phyloP scores from a whole-genome alignment of 768 basidiomycete genomes.

The Suillus sp. region DNA sequence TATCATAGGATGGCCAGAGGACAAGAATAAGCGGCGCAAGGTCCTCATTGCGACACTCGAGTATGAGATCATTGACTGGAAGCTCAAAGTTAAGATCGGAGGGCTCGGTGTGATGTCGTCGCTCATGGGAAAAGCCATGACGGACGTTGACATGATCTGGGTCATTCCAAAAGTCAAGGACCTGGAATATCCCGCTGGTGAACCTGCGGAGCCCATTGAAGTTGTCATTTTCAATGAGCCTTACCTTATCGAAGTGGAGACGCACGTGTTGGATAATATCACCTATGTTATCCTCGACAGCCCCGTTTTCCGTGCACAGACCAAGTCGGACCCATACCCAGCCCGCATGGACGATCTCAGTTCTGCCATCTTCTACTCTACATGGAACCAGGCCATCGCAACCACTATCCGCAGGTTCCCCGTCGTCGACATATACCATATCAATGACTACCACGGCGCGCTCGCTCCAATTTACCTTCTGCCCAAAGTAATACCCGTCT shows the following conservation, averaged over 20 bases:
- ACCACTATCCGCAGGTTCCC: conserved; percentile 86
- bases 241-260: conserved; percentile 95
- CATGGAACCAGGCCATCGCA: conserved; percentile 97
- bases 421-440: conserved; percentile 89
- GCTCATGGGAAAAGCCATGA: conserved; percentile 98
- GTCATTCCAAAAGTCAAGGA: conserved; percentile 95
- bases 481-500: conserved; percentile 87
- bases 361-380: conserved; percentile 97
- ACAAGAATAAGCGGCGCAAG: conserved; percentile 86
- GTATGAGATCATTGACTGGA: conserved; percentile 98
- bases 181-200: conserved; percentile 88
- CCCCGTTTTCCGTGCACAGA: conserved; percentile 95
- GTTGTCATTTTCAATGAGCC: conserved; percentile 96
- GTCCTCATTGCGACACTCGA: conserved; percentile 92
- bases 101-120: conserved; percentile 98
- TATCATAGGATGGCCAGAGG: conserved; percentile 96
- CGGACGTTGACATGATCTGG: conserved; percentile 94
- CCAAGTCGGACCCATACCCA: conserved; percentile 94
- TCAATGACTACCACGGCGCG: conserved; percentile 95
- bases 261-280: conserved; percentile 91
- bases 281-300: conserved; percentile 93
- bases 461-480: conserved; percentile 89
- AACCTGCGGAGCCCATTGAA: conserved; percentile 91
- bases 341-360: conserved; percentile 96
- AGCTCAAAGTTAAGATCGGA: conserved; percentile 96